These are phyloP conservation scores for Phlegmacium glaucopus DNA, from an alignment of 768 basidiomycete species.

Conservation along the genomic window DNA sequence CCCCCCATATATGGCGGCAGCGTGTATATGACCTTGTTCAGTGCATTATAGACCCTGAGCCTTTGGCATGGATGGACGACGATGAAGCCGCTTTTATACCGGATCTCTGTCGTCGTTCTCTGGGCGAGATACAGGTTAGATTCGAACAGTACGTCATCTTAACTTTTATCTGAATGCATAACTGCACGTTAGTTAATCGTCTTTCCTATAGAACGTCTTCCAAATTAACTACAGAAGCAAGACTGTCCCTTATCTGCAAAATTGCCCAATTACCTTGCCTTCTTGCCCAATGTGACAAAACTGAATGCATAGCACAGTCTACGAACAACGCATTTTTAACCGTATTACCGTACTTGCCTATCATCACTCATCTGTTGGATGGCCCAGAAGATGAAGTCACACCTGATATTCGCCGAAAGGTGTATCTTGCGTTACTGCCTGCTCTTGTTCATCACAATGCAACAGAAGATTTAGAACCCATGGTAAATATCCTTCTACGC, in stretches of 20 bases:
- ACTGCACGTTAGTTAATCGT: not conserved
- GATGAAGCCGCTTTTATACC: slow-evolving; percentile 40
- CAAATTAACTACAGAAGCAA: slow-evolving; percentile 23
- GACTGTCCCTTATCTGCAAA: slow-evolving; percentile 30
- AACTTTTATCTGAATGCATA: not conserved
- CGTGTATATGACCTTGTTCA: slow-evolving; percentile 27
- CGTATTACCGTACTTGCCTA: slow-evolving; percentile 30
- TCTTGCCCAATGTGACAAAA: slow-evolving; percentile 31
- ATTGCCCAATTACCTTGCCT: slow-evolving; percentile 34
- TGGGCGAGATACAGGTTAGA: slow-evolving; percentile 42
- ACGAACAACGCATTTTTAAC: slow-evolving; percentile 22
- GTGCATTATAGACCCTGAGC: slow-evolving; percentile 42
- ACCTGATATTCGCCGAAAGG: slow-evolving; percentile 39
- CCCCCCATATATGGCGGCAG: slow-evolving; percentile 30
- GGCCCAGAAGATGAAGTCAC: slow-evolving; percentile 47
- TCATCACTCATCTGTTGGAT: slow-evolving; percentile 40
- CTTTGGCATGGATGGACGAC: slow-evolving; percentile 54
- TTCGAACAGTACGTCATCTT: slow-evolving; percentile 36
- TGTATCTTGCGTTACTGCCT: slow-evolving; percentile 36
- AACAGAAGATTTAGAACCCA: slow-evolving; percentile 26
- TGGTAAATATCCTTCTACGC: slow-evolving; percentile 36
- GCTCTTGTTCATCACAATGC: slow-evolving; percentile 42
- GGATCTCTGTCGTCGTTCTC: slow-evolving; percentile 38
- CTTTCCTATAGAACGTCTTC: slow-evolving; percentile 31
- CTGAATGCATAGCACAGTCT: slow-evolving; percentile 23